Evolutionary conservation across 1,284 basidiomycete species (phyloP), one percentile per base, ranked within the genome.

Genomic region (Tremellales sp.): DNA sequence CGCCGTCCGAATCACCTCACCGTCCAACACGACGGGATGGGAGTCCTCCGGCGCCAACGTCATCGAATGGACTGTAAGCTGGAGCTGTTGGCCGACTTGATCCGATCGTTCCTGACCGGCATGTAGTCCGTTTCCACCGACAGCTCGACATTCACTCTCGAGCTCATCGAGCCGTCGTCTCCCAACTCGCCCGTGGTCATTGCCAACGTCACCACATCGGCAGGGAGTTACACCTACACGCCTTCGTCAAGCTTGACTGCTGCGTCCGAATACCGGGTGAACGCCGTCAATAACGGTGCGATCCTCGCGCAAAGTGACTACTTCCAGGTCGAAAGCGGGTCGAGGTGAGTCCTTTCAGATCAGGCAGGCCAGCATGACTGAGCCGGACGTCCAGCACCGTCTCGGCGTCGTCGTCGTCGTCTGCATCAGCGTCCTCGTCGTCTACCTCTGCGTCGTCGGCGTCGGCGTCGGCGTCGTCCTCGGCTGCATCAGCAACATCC

Each of bases 221-320:
- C 48, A 26, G 46, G 50, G 24, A 52, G 53, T 13, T 68, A 65
- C 61, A 58, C 56, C 41, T 71, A 61, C 55, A 64, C 64, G 1
- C 64, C 65, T 9, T 14, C 46, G 2, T 48, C 49, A 21, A 46
- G 51, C 26, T 27, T 58, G 4, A 29, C 48, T 12, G 51, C 43
- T 14, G 68, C 60, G 10, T 40, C 45, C 6, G 47, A 60, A 21
- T 68, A 57, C 47, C 46, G 63, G 25, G 47, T 67, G 52, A 62
- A 63, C 57, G 38, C 46, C 37, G 12, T 24, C 18, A 40, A 48
- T 19, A 47, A 44, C 31, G 53, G 43, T 21, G 65, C 58, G 13
- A 68, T 69, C 47, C 56, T 71, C 39, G 68, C 68, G 40, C 62
- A 71, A 57, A 61, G 59, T 27, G 53, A 57, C 35, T 57, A 61